A percentile compares a stretch with the other conserved stretches of the same genome.
These are phyloP conservation scores for Austroboletus olivaceoglutinosus DNA, from an alignment of 1,284 basidiomycete genomes.

Conservation along the genomic window DNA sequence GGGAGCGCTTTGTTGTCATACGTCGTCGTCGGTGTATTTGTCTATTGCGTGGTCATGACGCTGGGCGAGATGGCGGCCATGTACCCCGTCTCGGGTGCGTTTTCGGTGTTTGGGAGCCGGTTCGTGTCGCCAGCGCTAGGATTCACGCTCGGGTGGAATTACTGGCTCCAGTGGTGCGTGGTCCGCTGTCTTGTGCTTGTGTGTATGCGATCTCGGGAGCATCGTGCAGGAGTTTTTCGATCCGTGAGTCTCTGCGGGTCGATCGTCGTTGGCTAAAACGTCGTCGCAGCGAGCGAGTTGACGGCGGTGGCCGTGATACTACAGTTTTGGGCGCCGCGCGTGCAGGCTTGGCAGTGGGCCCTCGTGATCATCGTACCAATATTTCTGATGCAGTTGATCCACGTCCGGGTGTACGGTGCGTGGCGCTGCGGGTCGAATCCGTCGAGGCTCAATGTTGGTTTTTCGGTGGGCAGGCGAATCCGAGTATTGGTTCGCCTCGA, in stretches of 20 bases:
- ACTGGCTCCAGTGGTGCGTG: slow-evolving; percentile 53
- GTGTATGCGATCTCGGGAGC: background rate
- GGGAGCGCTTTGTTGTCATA: slow-evolving; percentile 51
- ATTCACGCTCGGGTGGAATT: slow-evolving; percentile 56
- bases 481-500: slow-evolving; percentile 51
- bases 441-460: background rate
- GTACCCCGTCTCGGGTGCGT: slow-evolving; percentile 50
- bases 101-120: slow-evolving; percentile 46
- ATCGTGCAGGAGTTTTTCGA: slow-evolving; percentile 36
- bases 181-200: background rate
- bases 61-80: slow-evolving; percentile 48
- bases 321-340: slow-evolving; percentile 44
- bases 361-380: slow-evolving; percentile 50
- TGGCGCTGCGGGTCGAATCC: background rate
- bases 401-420: slow-evolving; percentile 49
- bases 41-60: slow-evolving; percentile 52
- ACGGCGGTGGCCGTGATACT: slow-evolving; percentile 43
- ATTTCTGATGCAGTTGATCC: slow-evolving; percentile 43
- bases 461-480: slow-evolving; percentile 41
- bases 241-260: slow-evolving; percentile 32
- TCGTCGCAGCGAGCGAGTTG: slow-evolving; percentile 40
- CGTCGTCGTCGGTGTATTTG: slow-evolving; percentile 49
- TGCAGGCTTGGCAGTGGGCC: slow-evolving; percentile 52
- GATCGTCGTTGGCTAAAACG: background rate
- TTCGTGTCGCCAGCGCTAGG: slow-evolving; percentile 53